Conservation (phyloP, 257 asterid species). For the Osmanthus fragrans region DNA sequence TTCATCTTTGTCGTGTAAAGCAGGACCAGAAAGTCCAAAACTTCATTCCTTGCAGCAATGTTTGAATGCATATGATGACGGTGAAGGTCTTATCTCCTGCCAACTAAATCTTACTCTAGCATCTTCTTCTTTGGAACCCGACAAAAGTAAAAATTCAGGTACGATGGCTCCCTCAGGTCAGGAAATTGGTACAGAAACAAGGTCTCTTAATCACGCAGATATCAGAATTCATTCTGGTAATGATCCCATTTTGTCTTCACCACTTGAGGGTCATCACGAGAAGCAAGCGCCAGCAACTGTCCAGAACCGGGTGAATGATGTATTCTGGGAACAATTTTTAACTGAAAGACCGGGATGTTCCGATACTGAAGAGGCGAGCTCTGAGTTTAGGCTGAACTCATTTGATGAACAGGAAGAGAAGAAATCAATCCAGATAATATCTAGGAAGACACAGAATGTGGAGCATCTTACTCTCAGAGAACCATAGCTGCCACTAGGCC, state of each 20-base stretch:
- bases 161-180: slow-evolving; percentile 33
- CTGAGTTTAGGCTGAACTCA: slow-evolving; percentile 43
- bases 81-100: slow-evolving; percentile 61
- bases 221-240: slow-evolving; percentile 8
- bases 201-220: slow-evolving; percentile 24
- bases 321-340: slow-evolving; percentile 91
- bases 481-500: neutral
- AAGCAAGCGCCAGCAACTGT: slow-evolving; percentile 43
- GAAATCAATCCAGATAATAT: slow-evolving; percentile 45
- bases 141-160: slow-evolving; percentile 38
- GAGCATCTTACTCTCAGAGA: slow-evolving; percentile 71
- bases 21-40: slow-evolving; percentile 43
- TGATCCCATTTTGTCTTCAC: slow-evolving; percentile 33
- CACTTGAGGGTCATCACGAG: slow-evolving; percentile 29
- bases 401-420: slow-evolving; percentile 49
- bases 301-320: slow-evolving; percentile 70
- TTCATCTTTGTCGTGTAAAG: slow-evolving; percentile 42
- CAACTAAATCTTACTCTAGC: slow-evolving; percentile 80
- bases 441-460: slow-evolving; percentile 50
- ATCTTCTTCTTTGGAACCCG: slow-evolving; percentile 60
- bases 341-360: slow-evolving; percentile 87
- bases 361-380: slow-evolving; percentile 76
- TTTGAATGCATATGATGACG: slow-evolving; percentile 51
- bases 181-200: slow-evolving; percentile 38
- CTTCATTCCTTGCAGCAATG: slow-evolving; percentile 43